phyloP scores from a whole-genome alignment of 2,329 filamentous ascomycete species.

The Pseudogymnoascus sp. region DNA sequence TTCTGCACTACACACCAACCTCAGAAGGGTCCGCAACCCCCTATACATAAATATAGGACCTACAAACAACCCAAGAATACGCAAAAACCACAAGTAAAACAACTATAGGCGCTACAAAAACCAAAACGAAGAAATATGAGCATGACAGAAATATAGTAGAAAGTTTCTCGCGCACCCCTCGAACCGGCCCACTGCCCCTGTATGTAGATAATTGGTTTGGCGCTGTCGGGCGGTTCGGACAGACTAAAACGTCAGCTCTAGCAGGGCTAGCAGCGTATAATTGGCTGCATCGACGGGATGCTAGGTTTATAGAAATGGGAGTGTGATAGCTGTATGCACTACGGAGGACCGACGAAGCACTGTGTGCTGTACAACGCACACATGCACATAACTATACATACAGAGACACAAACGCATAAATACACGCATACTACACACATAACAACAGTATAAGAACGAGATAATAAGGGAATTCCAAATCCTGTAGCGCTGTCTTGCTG shows the following conservation, averaged over 20 bases:
- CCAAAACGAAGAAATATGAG: no score
- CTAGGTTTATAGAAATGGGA: not conserved
- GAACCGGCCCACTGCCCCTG: not conserved
- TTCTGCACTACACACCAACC: no score
- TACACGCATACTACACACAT: not conserved
- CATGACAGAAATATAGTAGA: no score
- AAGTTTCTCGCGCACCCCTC: not conserved
- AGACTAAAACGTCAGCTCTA: not conserved
- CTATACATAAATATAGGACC: no score
- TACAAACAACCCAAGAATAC: no score
- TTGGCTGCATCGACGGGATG: not conserved
- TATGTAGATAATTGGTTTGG: not conserved
- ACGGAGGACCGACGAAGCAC: no score
- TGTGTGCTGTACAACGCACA: not conserved
- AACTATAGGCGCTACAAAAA: no score
- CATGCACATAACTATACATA: not conserved
- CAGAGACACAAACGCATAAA: no score
- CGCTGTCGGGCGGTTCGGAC: not conserved
- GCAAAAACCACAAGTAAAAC: no score
- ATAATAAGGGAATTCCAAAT: not conserved
- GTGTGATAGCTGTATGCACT: not conserved
- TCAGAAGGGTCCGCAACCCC: no score
- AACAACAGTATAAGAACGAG: not conserved
- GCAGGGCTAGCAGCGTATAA: not conserved
- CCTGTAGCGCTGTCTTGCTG: not conserved